Conservation (phyloP, 2,329 filamentous ascomycete genomes). For the Xylariaceae sp. region DNA sequence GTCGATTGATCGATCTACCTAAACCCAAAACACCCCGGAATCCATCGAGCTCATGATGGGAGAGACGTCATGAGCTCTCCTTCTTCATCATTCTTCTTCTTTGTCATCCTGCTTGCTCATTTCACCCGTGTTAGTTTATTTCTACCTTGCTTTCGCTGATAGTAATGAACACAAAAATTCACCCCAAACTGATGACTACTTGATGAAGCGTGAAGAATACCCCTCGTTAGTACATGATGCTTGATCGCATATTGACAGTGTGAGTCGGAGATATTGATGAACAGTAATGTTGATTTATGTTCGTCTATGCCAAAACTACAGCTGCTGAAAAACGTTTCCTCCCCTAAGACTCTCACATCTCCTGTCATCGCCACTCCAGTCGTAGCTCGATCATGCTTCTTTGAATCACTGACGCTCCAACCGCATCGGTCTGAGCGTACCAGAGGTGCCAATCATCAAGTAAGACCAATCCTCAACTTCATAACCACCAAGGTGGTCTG, state of each 20-base stretch:
- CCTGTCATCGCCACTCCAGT: too few species aligned
- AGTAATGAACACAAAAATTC: constrained; percentile 13
- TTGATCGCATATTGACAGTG: too few species aligned
- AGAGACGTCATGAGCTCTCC: constrained; percentile 54
- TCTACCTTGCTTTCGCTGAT: constrained; percentile 5
- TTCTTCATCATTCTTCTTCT: constrained; percentile 6
- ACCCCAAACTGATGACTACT: not conserved
- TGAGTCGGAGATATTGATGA: not conserved
- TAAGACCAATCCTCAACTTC: too few species aligned
- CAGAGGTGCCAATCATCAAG: too few species aligned
- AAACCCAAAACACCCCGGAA: constrained; percentile 15
- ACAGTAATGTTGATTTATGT: constrained; percentile 7
- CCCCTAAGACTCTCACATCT: too few species aligned
- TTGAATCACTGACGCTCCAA: too few species aligned
- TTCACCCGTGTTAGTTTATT: not conserved
- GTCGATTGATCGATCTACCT: constrained; percentile 8
- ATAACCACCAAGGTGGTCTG: too few species aligned
- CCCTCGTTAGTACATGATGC: too few species aligned
- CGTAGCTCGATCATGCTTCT: too few species aligned
- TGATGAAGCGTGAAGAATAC: not conserved
- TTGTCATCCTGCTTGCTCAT: constrained; percentile 1
- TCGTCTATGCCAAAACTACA: constrained; percentile 10
- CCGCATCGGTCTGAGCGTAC: too few species aligned
- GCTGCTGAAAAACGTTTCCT: too few species aligned
- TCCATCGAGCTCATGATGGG: constrained; percentile 46